A percentile compares a stretch with the other conserved stretches of the same genome.
phyloP scores from a whole-genome alignment of 139 green algal genomes.

The Tetradesmus obliquus region DNA sequence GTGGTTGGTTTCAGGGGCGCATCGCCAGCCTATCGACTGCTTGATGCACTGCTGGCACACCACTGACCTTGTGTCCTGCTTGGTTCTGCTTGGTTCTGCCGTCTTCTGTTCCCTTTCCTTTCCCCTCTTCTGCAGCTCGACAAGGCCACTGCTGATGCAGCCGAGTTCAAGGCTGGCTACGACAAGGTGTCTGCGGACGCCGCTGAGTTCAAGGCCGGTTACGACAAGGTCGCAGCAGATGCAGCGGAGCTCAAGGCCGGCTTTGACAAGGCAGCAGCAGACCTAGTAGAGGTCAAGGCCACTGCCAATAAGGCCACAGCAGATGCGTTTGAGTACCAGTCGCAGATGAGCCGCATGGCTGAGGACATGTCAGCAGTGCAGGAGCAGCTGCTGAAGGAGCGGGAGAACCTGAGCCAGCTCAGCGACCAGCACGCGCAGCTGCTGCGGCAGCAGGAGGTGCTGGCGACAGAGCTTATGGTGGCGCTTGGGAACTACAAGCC shows the following conservation, averaged over 20 bases:
- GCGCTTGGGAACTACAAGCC: constrained; percentile 66
- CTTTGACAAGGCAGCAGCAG: constrained; percentile 37
- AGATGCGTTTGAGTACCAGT: constrained; percentile 23
- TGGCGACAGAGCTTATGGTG: constrained; percentile 62
- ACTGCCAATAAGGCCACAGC: not conserved
- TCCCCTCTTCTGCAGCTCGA: not conserved
- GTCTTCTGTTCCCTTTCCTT: not conserved
- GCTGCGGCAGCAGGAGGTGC: constrained; percentile 60
- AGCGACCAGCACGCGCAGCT: constrained; percentile 57
- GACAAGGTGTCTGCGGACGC: constrained; percentile 30
- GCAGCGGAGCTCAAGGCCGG: constrained; percentile 34
- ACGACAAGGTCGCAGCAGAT: constrained; percentile 28
- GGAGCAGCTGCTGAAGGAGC: constrained; percentile 37
- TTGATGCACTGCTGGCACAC: not conserved
- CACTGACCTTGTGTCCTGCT: not conserved
- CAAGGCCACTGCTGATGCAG: not conserved
- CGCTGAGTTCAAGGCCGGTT: constrained; percentile 36
- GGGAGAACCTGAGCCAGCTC: constrained; percentile 8
- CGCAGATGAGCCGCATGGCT: constrained; percentile 31
- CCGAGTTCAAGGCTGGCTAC: constrained; percentile 17
- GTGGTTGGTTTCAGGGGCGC: no score
- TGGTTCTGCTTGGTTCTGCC: not conserved
- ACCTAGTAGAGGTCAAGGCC: constrained; percentile 44
- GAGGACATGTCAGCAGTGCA: constrained; percentile 46
- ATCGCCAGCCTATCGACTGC: not conserved